Evolutionary conservation across 2,329 filamentous ascomycete species (phyloP).

Genomic region (Pezicula rhizophila): DNA sequence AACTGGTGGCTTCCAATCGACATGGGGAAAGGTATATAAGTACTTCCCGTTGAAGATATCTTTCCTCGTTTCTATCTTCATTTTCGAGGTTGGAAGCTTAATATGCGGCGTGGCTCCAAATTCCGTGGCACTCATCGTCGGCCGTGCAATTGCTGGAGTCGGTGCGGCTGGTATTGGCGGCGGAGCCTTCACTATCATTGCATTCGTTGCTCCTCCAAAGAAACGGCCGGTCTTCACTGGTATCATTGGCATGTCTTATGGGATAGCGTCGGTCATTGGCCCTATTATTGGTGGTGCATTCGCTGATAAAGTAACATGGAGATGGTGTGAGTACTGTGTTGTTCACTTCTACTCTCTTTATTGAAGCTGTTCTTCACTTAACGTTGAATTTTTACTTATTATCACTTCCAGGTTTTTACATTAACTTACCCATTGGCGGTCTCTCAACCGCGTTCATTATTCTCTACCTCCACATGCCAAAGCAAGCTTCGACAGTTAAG

Average conservation of each 20-base stretch:
- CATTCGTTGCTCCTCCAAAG: conserved; percentile 21
- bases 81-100: conserved; percentile 26
- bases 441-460: conserved; percentile 28
- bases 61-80: conserved; percentile 14
- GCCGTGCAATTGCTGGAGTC: conserved; percentile 23
- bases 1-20: conserved; percentile 22
- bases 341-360: conserved; percentile 13
- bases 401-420: conserved; percentile 11
- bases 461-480: conserved; percentile 26
- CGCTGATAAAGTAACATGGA: conserved; percentile 28
- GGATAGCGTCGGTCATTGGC: conserved; percentile 15
- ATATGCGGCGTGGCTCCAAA: conserved; percentile 22
- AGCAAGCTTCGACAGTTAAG: background rate
- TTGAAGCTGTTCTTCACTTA: too few species aligned
- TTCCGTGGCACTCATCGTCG: conserved; percentile 20
- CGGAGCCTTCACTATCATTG: conserved; percentile 36
- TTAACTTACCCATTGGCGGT: conserved; percentile 34
- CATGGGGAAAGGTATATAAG: conserved; percentile 15
- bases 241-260: conserved; percentile 20
- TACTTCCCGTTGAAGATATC: conserved; percentile 17
- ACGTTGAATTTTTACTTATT: too few species aligned
- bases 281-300: conserved; percentile 28
- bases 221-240: conserved; percentile 10
- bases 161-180: conserved; percentile 22
- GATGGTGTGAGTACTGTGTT: conserved; percentile 23